Evolutionary conservation across 495 filamentous ascomycete species (phyloP).

Genomic region (Massariosphaeria phaeospora): DNA sequence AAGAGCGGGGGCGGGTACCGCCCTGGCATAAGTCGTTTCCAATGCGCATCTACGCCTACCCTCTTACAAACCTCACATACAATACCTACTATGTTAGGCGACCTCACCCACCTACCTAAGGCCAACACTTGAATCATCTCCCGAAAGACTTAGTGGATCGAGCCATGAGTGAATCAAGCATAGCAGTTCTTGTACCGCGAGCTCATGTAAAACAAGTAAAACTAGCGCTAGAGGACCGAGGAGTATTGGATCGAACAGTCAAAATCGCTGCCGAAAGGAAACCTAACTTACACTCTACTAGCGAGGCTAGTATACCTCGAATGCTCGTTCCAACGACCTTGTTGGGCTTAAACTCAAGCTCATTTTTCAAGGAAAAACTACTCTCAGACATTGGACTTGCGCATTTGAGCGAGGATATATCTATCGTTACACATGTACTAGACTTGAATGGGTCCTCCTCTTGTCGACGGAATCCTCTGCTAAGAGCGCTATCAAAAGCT

Average conservation of each 20-base stretch:
- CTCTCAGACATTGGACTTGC: neutral
- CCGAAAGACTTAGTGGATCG: too few species aligned
- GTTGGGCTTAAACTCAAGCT: too few species aligned
- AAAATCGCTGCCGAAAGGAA: conserved; percentile 8
- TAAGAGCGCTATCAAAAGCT: conserved; percentile 11
- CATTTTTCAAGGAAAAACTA: neutral
- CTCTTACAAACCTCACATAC: too few species aligned
- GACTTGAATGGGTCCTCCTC: neutral
- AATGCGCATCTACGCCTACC: neutral
- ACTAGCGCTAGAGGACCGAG: conserved; percentile 9
- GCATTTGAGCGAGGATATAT: neutral
- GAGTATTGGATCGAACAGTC: conserved; percentile 7
- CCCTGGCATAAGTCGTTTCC: too few species aligned
- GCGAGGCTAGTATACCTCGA: neutral
- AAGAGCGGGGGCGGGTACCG: too few species aligned
- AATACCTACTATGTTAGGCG: too few species aligned
- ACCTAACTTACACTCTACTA: neutral
- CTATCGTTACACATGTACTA: neutral
- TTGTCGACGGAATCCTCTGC: conserved; percentile 3
- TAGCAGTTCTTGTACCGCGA: conserved; percentile 6
- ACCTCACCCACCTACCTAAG: too few species aligned
- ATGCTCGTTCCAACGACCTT: conserved; percentile 15
- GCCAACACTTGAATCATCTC: too few species aligned
- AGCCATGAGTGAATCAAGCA: neutral
- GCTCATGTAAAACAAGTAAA: conserved; percentile 24